A percentile compares a stretch with the other conserved stretches of the same genome.
These are phyloP conservation scores for Pisolithus marmoratus DNA, from an alignment of 768 basidiomycete species.

Conservation along the genomic window DNA sequence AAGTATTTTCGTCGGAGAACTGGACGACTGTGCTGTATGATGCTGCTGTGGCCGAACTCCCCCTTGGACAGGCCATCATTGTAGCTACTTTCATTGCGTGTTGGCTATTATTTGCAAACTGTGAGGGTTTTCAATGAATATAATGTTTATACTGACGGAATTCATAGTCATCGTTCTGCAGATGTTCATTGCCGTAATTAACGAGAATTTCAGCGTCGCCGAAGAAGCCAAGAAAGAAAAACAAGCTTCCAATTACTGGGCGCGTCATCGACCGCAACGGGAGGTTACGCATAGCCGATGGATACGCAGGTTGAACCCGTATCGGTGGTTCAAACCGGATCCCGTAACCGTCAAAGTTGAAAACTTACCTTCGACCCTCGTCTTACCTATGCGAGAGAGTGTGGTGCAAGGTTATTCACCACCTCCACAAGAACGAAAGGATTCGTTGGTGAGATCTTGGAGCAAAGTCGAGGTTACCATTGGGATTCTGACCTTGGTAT, in stretches of 20 bases:
- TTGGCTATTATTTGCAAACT: constrained; percentile 92
- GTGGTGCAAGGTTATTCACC: constrained; percentile 56
- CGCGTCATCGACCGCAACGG: constrained; percentile 44
- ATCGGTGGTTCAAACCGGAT: constrained; percentile 72
- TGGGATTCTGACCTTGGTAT: constrained; percentile 11
- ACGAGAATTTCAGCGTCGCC: constrained; percentile 90
- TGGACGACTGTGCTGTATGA: constrained; percentile 78
- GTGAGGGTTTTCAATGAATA: constrained; percentile 38
- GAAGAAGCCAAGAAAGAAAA: constrained; percentile 84
- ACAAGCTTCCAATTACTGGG: constrained; percentile 71
- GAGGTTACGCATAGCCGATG: constrained; percentile 44
- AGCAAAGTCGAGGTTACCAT: too few relatives aligned
- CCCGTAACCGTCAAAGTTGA: constrained; percentile 70
- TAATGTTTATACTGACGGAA: not conserved
- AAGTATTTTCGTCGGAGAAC: constrained; percentile 90
- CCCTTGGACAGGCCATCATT: constrained; percentile 63
- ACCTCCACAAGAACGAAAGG: constrained; percentile 29
- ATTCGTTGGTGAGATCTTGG: constrained; percentile 20
- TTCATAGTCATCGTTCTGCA: constrained; percentile 79
- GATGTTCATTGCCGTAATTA: constrained; percentile 97
- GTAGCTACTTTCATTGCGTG: constrained; percentile 65
- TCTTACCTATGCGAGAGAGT: constrained; percentile 75
- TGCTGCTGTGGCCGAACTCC: constrained; percentile 53
- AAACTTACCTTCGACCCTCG: constrained; percentile 63
- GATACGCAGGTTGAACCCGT: constrained; percentile 78